phyloP scores from a whole-genome alignment of 2,329 filamentous ascomycete species.

The Biscogniauxia mediterranea region DNA sequence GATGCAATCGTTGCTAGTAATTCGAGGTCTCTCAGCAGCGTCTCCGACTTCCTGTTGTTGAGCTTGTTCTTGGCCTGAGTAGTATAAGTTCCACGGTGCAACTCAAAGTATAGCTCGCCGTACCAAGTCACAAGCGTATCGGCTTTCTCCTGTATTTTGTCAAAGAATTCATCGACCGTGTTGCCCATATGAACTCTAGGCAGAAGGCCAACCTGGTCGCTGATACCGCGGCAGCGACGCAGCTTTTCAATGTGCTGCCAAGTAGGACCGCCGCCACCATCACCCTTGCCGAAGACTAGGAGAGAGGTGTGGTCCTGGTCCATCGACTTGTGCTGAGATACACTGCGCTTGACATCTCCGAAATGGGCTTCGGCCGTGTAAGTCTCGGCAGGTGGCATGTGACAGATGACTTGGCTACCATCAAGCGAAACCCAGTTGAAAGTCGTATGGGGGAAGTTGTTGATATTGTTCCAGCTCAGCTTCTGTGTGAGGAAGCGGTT shows the following conservation, averaged over 20 bases:
- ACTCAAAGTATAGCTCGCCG: constrained; percentile 95
- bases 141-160: constrained; percentile 75
- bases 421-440: constrained; percentile 98
- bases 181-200: constrained; percentile 86
- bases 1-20: constrained; percentile 83
- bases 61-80: constrained; percentile 97
- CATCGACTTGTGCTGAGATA: constrained; percentile 92
- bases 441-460: constrained; percentile 96
- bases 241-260: constrained; percentile 95
- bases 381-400: constrained; percentile 94
- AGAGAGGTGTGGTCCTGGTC: constrained; percentile 89
- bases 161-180: constrained; percentile 94
- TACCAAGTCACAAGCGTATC: constrained; percentile 90
- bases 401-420: constrained; percentile 93
- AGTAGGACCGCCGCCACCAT: constrained; percentile 92
- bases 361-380: constrained; percentile 95
- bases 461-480: constrained; percentile 99
- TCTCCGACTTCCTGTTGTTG: constrained; percentile 85
- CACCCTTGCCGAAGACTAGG: constrained; percentile 93
- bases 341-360: constrained; percentile 86
- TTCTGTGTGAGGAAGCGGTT: constrained; percentile 96
- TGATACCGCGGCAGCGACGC: constrained; percentile 84
- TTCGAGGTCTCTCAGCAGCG: constrained; percentile 83
- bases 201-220: constrained; percentile 78
- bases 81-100: constrained; percentile 95